Conservation (phyloP, 306 rosid genomes). For the Lupinus albus region DNA sequence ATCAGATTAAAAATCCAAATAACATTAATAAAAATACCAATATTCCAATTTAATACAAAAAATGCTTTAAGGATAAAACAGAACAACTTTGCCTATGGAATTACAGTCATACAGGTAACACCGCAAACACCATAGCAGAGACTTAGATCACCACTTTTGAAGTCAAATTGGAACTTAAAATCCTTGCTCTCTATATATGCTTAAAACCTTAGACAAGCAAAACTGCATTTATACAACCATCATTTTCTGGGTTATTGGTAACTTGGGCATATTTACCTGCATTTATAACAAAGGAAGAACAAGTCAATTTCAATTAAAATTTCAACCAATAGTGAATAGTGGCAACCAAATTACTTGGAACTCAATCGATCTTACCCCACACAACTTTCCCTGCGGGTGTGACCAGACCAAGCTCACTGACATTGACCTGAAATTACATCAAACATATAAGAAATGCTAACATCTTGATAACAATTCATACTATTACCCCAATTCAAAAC, state of each 20-base stretch:
- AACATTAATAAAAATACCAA: not conserved
- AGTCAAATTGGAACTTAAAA: not conserved
- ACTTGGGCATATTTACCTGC: slow-evolving; percentile 96
- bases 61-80: not conserved
- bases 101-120: too few relatives aligned
- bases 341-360: not conserved
- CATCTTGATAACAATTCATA: slow-evolving; percentile 7
- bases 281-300: slow-evolving; percentile 30
- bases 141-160: slow-evolving; percentile 4
- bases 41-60: not conserved
- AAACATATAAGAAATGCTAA: not conserved
- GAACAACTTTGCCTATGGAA: too few relatives aligned
- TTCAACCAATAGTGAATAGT: not conserved
- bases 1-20: not conserved
- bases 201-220: slow-evolving; percentile 65
- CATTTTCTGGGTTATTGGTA: slow-evolving; percentile 91
- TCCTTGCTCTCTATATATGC: not conserved
- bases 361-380: slow-evolving; percentile 68
- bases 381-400: slow-evolving; percentile 97
- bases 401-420: slow-evolving; percentile 90
- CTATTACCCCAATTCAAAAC: not conserved
- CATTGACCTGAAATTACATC: slow-evolving; percentile 69
- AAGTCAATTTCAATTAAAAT: slow-evolving; percentile 3
- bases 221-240: slow-evolving; percentile 88
- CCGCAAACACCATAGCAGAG: not conserved